Percentiles rank a stretch among this genome's conserved stretches.
These are phyloP conservation scores for Eremothecium cymbalariae DNA, from an alignment of 1,139 yeast genomes.

Conservation along the genomic window DNA sequence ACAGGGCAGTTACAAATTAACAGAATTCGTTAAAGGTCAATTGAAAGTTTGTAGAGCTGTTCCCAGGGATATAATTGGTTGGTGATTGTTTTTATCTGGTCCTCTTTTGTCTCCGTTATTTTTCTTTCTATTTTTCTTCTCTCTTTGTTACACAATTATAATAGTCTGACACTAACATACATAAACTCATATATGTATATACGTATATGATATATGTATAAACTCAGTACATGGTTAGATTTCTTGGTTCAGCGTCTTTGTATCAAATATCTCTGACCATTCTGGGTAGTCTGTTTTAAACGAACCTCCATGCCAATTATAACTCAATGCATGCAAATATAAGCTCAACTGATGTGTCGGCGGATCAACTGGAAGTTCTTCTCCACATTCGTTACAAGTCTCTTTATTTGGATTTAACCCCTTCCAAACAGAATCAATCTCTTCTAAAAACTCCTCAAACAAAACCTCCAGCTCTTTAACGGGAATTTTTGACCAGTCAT, in stretches of 20 bases:
- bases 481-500: conserved; percentile 59
- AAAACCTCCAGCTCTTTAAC: conserved; percentile 31
- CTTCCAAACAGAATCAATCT: conserved; percentile 15
- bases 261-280: conserved; percentile 41
- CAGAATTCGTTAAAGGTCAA: conserved; percentile 72
- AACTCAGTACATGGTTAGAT: neutral
- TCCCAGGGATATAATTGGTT: conserved; percentile 53
- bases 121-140: too few species aligned
- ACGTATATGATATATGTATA: neutral
- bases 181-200: conserved; percentile 3
- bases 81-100: conserved; percentile 38
- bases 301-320: conserved; percentile 44
- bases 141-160: too few species aligned
- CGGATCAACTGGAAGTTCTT: conserved; percentile 36
- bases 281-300: conserved; percentile 67
- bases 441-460: conserved; percentile 23
- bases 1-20: conserved; percentile 55
- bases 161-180: too few species aligned
- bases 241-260: too few species aligned
- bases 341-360: conserved; percentile 36
- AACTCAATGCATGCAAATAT: conserved; percentile 53
- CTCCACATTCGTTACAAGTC: conserved; percentile 42
- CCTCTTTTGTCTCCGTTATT: too few species aligned
- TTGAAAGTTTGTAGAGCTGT: conserved; percentile 69
- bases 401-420: conserved; percentile 31